phyloP scores from a whole-genome alignment of 805 yeast species.

The Brettanomyces naardenensis region DNA sequence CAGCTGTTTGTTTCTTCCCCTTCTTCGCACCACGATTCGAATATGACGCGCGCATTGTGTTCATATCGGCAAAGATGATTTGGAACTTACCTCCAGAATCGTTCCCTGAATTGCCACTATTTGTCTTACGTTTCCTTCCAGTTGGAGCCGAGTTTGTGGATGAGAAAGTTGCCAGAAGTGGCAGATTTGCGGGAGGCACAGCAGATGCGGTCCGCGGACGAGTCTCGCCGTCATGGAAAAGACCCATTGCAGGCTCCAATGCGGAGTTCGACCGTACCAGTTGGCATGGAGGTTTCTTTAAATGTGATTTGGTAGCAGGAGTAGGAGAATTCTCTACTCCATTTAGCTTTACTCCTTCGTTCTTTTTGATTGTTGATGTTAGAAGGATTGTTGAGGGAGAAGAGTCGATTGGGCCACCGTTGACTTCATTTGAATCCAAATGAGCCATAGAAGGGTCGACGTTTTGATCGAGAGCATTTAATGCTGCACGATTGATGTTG shows the following conservation, averaged over 20 bases:
- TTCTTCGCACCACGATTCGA: neutral
- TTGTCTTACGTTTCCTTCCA: neutral
- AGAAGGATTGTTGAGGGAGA: constrained; percentile 28
- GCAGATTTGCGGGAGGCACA: neutral
- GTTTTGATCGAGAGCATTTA: neutral
- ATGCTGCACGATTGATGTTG: neutral
- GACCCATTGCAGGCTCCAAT: constrained; percentile 26
- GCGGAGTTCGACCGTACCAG: constrained; percentile 20
- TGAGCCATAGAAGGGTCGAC: neutral
- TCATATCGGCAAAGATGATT: constrained; percentile 37
- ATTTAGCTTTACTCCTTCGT: constrained; percentile 1
- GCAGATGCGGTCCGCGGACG: neutral
- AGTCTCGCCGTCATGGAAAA: constrained; percentile 14
- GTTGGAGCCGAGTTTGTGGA: neutral
- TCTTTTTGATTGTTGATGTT: constrained; percentile 15
- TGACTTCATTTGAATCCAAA: constrained; percentile 13
- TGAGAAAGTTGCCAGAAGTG: constrained; percentile 2
- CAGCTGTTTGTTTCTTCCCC: constrained; percentile 10
- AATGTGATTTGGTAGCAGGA: constrained; percentile 22
- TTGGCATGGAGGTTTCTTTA: constrained; percentile 20
- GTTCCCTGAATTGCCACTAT: neutral
- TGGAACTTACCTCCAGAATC: constrained; percentile 30
- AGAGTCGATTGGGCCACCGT: constrained; percentile 18
- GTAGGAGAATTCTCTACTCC: constrained; percentile 23
- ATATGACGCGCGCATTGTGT: constrained; percentile 18